Evolutionary conservation across 306 rosid genomes (phyloP).

Genomic region (Acacia acuminata): DNA sequence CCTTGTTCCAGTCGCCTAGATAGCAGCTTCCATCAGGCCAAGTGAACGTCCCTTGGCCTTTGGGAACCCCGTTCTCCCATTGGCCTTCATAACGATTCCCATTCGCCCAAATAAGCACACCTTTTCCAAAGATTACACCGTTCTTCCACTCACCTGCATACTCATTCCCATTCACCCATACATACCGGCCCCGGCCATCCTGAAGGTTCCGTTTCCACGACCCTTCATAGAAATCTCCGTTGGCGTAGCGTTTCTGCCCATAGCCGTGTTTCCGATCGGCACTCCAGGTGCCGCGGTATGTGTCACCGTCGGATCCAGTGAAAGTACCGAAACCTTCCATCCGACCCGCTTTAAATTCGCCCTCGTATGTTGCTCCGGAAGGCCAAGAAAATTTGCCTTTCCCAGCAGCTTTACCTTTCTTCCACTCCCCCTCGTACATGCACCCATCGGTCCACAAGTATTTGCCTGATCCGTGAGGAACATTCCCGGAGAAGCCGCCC

Average conservation of each 20-base stretch:
- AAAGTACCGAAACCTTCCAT: constrained; percentile 87
- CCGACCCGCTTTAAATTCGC: constrained; percentile 78
- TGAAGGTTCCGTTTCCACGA: constrained; percentile 86
- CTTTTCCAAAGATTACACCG: constrained; percentile 84
- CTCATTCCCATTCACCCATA: constrained; percentile 84
- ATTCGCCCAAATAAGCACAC: constrained; percentile 73
- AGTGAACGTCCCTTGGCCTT: constrained; percentile 63
- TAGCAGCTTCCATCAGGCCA: constrained; percentile 70
- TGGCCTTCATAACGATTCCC: constrained; percentile 84
- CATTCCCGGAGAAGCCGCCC: constrained; percentile 78
- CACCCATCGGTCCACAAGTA: constrained; percentile 94
- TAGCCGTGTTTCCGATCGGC: constrained; percentile 83
- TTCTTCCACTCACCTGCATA: constrained; percentile 86
- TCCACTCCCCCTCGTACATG: constrained; percentile 88
- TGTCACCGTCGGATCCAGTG: constrained; percentile 74
- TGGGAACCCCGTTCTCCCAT: constrained; percentile 90
- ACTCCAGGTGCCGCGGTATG: constrained; percentile 81
- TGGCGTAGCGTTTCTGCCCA: constrained; percentile 80
- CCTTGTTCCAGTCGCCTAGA: constrained; percentile 56
- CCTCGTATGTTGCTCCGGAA: constrained; percentile 89
- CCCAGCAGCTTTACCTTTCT: constrained; percentile 78
- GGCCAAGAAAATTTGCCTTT: constrained; percentile 88
- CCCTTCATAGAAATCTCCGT: constrained; percentile 88
- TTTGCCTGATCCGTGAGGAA: constrained; percentile 92
- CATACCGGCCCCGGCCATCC: constrained; percentile 88